Base-by-base conservation (phyloP, 257 asterid genomes). In the Plantago ovata region DNA sequence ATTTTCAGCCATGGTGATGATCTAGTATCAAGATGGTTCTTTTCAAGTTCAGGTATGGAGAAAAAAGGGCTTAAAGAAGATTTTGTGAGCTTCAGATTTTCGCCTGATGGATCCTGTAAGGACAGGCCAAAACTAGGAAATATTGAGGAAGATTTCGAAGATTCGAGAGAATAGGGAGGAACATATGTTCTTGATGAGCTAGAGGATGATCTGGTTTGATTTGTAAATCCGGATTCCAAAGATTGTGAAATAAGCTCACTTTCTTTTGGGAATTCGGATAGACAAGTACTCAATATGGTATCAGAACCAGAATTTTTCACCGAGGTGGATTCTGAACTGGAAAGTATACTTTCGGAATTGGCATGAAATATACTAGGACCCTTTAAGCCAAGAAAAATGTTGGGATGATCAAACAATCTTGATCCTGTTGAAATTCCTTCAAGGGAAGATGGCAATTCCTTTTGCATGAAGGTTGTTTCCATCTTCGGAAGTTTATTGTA, bases 61-160 rank as follows among this genome's bases (percentile, higher is more conserved):
- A 74, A 78, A 16, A 69, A 36, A 62, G 77, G 79, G 71, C 32
- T 61, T 6, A 58, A 51, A 11, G 23, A 20, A 58, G 24, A 57
- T 9, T 38, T 23, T 21, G 53, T 52, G 61, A 68, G 42, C 2
- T 69, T 13, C 33, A 19, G 9, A 49, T 38, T 33, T 4, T 8
- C 14, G 22, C 14, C 56, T 13, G 84, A 58, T 10, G 82, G 76
- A 46, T 79, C 89, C 33, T 79, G 81, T 39, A 82, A 54, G 44
- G 66, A 80, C 65, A 83, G 52, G 33, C 81, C 83, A 44, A 79
- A 66, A 67, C 68, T 77, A 32, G 89, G 78, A 36, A 63, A 63
- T 54, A 62, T 68, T 46, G 73, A 39, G 65, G 10, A 56, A 46
- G 65, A 44, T 56, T 61, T 57, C 38, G 50, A 72, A 13, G 69